Conservation (phyloP, 306 rosid genomes). For the Inga laurina region DNA sequence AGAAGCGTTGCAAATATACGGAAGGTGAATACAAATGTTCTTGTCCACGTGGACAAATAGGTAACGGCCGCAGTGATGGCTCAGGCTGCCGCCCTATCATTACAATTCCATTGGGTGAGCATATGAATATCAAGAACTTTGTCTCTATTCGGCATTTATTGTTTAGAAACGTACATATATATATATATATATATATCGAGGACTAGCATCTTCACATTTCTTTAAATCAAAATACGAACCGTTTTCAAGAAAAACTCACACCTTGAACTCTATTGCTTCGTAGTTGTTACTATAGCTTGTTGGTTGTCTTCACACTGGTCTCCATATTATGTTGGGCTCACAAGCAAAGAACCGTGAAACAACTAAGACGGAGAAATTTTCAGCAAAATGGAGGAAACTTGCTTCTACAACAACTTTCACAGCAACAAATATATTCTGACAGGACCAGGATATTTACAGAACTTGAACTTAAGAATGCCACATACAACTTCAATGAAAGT, state of each 20-base stretch:
- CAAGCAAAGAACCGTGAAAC: neutral
- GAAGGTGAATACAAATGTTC: too few species aligned
- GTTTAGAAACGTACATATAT: neutral
- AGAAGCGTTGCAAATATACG: too few species aligned
- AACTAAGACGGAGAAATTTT: neutral
- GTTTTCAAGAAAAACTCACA: neutral
- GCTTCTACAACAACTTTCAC: neutral
- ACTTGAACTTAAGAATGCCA: neutral
- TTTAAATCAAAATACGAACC: neutral
- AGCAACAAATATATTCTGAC: neutral
- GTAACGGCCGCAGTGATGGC: too few species aligned
- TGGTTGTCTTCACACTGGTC: neutral
- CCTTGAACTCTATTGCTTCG: neutral
- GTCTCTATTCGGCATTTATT: neutral
- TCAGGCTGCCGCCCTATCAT: neutral
- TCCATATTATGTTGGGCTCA: neutral
- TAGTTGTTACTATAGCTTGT: neutral
- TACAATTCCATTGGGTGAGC: too few species aligned
- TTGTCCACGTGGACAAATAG: too few species aligned
- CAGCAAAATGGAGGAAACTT: neutral
- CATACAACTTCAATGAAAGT: neutral
- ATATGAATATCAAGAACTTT: too few species aligned
- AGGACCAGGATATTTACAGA: neutral
- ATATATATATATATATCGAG: too few species aligned
- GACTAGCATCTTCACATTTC: too few species aligned